Base-by-base conservation (phyloP, 2,329 filamentous ascomycete species). In the Lecanicillium sp. region DNA sequence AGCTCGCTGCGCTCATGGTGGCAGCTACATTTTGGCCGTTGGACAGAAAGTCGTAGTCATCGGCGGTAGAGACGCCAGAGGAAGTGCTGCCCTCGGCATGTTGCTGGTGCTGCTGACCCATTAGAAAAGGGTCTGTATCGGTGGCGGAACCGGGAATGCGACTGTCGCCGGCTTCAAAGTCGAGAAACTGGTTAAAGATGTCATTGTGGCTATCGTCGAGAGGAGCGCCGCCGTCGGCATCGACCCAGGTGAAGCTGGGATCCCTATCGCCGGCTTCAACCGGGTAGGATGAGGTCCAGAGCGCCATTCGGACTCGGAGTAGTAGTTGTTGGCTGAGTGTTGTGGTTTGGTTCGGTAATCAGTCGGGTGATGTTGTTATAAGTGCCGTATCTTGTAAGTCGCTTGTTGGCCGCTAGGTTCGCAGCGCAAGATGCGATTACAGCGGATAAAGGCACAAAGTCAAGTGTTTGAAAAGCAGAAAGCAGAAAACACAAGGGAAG, bases 41-140 rank as follows among this genome's bases (percentile, higher is more conserved):
- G 35, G 59, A 55, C 29, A 61, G 51, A 38, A 60, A 59, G 40
- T 63, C 59, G 29, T 58, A 53, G 36, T 63, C 59, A 36, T 61
- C 59, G 12, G 48, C 45, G 5, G 58, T 60, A 5, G 58, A 61
- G 3, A 57, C 55, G 17, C 51, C 56, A 2, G 59, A 62, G 3
- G 59, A 63, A 14, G 47, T 48, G 13, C 53, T 57, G 32, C 57
- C 54, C 38, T 58, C 54, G 15, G 55, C 43, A n/a, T 48, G 47
- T 29, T 51, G 34, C 19, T 36, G 34, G 25, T 15, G 19, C n/a
- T 18, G 29, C 8, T 14, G 52, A 18, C 51, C 48, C 25, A 55
- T 42, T 32, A 60, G 48, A 27, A 59, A 44, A 12, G 52, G 43
- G 17, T 59, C 55, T 9, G 43, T 46, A 17, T 45, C 43, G 43